Evolutionary conservation across 805 yeast species (phyloP).

Genomic region (Ogataea parapolymorpha): DNA sequence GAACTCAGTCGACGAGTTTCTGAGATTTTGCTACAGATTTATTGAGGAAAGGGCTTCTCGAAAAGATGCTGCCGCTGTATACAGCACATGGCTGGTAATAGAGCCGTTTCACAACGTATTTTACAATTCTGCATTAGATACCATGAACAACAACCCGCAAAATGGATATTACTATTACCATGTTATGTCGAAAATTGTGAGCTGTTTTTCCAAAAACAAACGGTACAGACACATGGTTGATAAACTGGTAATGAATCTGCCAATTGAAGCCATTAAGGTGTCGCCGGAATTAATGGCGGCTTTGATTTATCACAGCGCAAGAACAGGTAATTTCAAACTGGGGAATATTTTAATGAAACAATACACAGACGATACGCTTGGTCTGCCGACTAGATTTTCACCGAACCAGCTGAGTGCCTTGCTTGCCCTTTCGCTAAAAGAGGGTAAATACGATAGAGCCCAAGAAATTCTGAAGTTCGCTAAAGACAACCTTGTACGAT

Average conservation of each 20-base stretch:
- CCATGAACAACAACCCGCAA: conserved; percentile 25
- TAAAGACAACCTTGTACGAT: conserved; percentile 22
- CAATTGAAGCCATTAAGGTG: conserved; percentile 32
- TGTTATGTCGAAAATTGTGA: conserved; percentile 26
- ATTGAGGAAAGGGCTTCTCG: conserved; percentile 23
- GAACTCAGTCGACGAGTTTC: conserved; percentile 24
- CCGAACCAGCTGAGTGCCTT: conserved; percentile 31
- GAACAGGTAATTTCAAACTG: conserved; percentile 25
- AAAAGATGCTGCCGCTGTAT: conserved; percentile 30
- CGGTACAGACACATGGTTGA: conserved; percentile 28
- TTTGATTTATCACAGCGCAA: conserved; percentile 28
- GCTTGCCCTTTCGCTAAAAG: conserved; percentile 25
- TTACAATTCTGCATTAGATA: conserved; percentile 23
- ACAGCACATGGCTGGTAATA: conserved; percentile 27
- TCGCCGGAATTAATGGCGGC: conserved; percentile 34
- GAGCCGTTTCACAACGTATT: conserved; percentile 30
- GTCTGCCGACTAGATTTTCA: conserved; percentile 24
- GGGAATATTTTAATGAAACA: conserved; percentile 27
- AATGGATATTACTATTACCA: conserved; percentile 31
- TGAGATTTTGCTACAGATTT: conserved; percentile 27
- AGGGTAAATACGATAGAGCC: conserved; percentile 28
- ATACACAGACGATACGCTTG: conserved; percentile 23
- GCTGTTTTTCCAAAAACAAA: conserved; percentile 28
- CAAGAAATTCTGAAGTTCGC: conserved; percentile 29
- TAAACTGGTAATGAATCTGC: conserved; percentile 29